Base-by-base conservation (phyloP, 2,329 filamentous ascomycete genomes). In the Pseudogymnoascus sp. region DNA sequence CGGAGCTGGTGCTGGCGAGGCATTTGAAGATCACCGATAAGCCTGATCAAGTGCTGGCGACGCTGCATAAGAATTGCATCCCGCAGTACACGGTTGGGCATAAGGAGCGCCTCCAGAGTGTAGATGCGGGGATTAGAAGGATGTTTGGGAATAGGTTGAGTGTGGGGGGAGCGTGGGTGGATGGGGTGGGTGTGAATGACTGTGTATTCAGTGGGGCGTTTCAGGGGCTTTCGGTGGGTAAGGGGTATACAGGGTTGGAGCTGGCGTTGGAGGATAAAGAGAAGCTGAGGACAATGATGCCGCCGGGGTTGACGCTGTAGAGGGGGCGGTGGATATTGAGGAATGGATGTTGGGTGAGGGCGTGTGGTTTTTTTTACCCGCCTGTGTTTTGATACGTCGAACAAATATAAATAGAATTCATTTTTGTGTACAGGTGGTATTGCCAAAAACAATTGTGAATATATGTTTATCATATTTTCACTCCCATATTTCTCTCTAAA, bases 11-110 rank as follows among this genome's bases (percentile, higher is more conserved):
- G 5, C 78, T 97, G 1, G 77, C 82, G 66, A 83, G 91, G 18
- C 93, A 97, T 71, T 79, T 97, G 4, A 81, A 82, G 64, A 90
- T 97, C 72, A 67, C 71, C 0, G 82, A 84, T 21, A 77, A 83
- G 25, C 87, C 89, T 0, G 78, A 80, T 16, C 78, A 86, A n/a
- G 82, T 83, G 36, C 78, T 83, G 64, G 87, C 86, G 14, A 83
- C 82, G 63, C 69, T 89, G 49, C 80, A 86, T 63, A 77, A 78
- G 64, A 81, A 95, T 66, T 96, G 92, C 72, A 95, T 99, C 67
- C 93, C 95, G 9, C 95, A 99, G 76, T 96, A 96, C 74, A 83
- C 82, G 0, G 87, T 96, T 1, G 91, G 91, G 37, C 93, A 97
- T 60, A 62, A 68, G 2, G 8, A 49, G 3, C 63, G 69, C 14